Base-by-base conservation (phyloP, 164 flowering plant species). In the Aristolochia fimbriata region DNA sequence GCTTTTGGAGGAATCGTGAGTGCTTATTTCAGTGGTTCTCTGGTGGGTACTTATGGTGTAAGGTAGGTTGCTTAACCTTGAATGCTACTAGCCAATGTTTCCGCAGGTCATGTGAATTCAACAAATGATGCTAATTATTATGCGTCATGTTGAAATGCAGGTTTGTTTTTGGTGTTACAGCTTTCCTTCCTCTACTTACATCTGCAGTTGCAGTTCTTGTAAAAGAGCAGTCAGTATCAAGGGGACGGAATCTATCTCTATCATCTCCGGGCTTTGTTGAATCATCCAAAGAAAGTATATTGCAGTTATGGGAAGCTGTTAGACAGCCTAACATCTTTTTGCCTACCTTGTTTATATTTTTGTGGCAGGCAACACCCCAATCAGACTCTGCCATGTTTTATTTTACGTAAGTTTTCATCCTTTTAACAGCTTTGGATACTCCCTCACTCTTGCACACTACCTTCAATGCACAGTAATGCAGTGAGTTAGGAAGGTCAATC, bases 381-480 rank as follows among this genome's bases (percentile, higher is more conserved):
- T 93, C 98, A 49, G 98, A 93, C 49, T 86, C 97, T 57, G 96
- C 98, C 66, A 89, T 93, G 98, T 93, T 93, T 77, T 93, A 74
- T 73, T 93, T 88, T 70, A 91, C 88, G 96, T 91, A 80, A 47
- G 85, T 70, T 66, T 51, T 23, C 45, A 50, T 21, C 37, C 23
- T 6, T 37, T 0, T 37, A 37, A 37, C 12, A 10, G 43, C 43
- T 37, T 37, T 37, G 43, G 30, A 2, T 27, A 5, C 30, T 27
- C 5, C 30, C 30, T 27, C 30, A 27, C 30, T 5, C 2, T 27
- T 27, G 30, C 30, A 27, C 5, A 27, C 30, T 27, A 27, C 2
- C 30, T 27, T 2, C 5, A 27, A 27, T 27, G 5, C 30, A 27
- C 5, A 27, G 3, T 27, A 5, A 27, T 27, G 30, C 30, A 27